Base-by-base conservation (phyloP, 495 filamentous ascomycete species). In the Hypomontagnella submonticulosa region DNA sequence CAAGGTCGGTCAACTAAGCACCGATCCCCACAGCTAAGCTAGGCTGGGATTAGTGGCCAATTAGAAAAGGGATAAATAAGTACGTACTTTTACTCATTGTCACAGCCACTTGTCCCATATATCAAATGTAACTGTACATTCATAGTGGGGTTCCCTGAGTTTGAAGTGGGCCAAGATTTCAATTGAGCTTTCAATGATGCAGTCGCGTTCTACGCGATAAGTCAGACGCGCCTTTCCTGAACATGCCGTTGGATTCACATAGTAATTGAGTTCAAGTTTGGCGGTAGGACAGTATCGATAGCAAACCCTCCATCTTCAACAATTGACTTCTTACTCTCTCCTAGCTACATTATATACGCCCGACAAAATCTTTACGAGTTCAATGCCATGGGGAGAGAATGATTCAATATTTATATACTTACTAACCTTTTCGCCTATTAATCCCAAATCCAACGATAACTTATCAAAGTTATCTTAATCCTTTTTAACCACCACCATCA, bases 141-240 rank as follows among this genome's bases (percentile, higher is more conserved):
- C 8, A 30, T 15, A 47, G 44, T 47, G 44, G 44, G 44, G 20
- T 40, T 3, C 13, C 9, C 3, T 40, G 13, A 11, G 10, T 40
- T 3, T 40, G 13, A 11, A 50, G 55, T 58, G 54, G 55, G 48
- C 12, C 15, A 15, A 49, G 12, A 63, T 56, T 38, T 40, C 37
- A 57, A 57, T 46, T 56, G 43, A 57, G 32, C 19, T 13, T 13
- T 57, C 43, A 43, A 50, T 44, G 44, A 60, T 49, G 34, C 18
- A 66, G 63, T 66, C 63, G 63, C 63, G 63, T 66, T 19, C 7
- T 11, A 58, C 61, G 61, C 61, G 61, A 38, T 47, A 27, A 53
- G 27, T 49, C 4, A 42, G 30, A 66, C 62, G 62, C 62, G 62
- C 59, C 55, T 66, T 61, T 15, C 42, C 36, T 7, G 18, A 48